A percentile compares a stretch with the other conserved stretches of the same genome.
Evolutionary conservation across 768 basidiomycete genomes (phyloP).

Genomic region (Panellus pusillus): DNA sequence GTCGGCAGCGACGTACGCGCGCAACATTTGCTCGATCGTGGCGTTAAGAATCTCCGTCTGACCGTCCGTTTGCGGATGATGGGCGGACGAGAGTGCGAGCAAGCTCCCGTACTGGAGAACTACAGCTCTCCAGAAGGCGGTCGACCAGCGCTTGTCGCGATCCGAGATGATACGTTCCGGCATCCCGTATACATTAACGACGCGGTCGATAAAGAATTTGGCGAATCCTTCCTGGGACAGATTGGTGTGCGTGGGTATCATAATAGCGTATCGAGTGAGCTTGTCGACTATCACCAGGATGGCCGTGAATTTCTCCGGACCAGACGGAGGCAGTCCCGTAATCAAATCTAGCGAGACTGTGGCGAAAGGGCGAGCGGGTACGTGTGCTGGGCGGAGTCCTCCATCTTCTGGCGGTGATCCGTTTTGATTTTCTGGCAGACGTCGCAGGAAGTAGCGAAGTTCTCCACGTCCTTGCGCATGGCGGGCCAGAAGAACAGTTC

Average conservation of each 20-base stretch:
- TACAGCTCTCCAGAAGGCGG: conserved; percentile 21
- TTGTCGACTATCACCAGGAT: too few relatives aligned
- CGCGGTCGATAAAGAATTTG: conserved; percentile 8
- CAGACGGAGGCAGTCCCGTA: conserved; percentile 5
- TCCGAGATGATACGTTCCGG: too few relatives aligned
- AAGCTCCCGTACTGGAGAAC: too few relatives aligned
- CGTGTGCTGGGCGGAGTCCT: too few relatives aligned
- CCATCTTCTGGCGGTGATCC: conserved; percentile 7
- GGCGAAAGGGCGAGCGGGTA: conserved; percentile 7
- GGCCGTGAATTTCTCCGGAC: too few relatives aligned
- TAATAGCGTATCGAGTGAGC: too few relatives aligned
- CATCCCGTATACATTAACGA: conserved; percentile 6
- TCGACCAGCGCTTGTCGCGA: conserved; percentile 12
- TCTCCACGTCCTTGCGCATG: background rate
- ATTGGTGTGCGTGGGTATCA: too few relatives aligned
- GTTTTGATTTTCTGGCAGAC: conserved; percentile 12
- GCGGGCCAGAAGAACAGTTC: conserved; percentile 11
- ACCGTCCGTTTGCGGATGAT: too few relatives aligned
- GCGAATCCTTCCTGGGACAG: conserved; percentile 19
- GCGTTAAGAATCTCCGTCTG: too few relatives aligned
- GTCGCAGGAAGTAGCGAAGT: conserved; percentile 1
- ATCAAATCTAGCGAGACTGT: conserved; percentile 9
- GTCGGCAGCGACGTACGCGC: too few relatives aligned
- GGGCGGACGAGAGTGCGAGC: too few relatives aligned
- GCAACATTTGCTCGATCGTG: too few relatives aligned